Percentiles rank a stretch among this genome's conserved stretches.
phyloP scores from a whole-genome alignment of 768 basidiomycete genomes.

The Pleurotus platypus region DNA sequence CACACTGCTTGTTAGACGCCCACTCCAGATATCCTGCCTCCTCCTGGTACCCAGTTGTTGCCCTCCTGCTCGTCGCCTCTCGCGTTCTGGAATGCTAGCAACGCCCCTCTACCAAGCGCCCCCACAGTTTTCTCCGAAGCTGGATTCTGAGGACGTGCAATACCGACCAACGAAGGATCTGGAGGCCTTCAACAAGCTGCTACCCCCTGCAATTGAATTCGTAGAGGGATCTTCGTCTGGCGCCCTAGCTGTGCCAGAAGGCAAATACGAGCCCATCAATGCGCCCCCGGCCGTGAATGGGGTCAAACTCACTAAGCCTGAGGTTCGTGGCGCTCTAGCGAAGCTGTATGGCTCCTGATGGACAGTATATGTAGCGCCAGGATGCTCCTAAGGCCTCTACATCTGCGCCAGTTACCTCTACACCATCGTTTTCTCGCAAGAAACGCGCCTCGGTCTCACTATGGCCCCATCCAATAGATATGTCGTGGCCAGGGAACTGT shows the following conservation, averaged over 20 bases:
- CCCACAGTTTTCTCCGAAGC: slow-evolving; percentile 46
- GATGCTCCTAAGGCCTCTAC: slow-evolving; percentile 7
- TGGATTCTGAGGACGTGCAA: slow-evolving; percentile 49
- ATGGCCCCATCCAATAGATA: slow-evolving; percentile 44
- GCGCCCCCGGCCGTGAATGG: slow-evolving; percentile 43
- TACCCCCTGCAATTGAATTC: slow-evolving; percentile 80
- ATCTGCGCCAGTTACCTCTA: slow-evolving; percentile 7
- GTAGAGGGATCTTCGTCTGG: slow-evolving; percentile 83
- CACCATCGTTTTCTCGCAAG: slow-evolving; percentile 16
- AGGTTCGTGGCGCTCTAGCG: slow-evolving; percentile 32
- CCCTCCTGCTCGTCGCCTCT: slow-evolving; percentile 7
- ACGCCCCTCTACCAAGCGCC: slow-evolving; percentile 54
- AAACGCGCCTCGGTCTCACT: slow-evolving; percentile 40
- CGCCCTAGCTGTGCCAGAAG: slow-evolving; percentile 63
- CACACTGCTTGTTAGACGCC: slow-evolving; percentile 2
- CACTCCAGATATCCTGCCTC: not conserved
- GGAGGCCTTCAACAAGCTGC: slow-evolving; percentile 73
- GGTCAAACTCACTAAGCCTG: slow-evolving; percentile 29
- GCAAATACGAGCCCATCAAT: slow-evolving; percentile 82
- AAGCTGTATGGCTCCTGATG: not conserved
- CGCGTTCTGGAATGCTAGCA: slow-evolving; percentile 51
- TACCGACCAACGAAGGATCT: slow-evolving; percentile 68
- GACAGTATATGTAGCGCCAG: not conserved
- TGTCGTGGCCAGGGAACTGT: slow-evolving; percentile 53
- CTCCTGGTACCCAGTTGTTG: not conserved